These are phyloP conservation scores for Stemphylium lycopersici DNA, from an alignment of 2,329 filamentous ascomycete species.

Conservation along the genomic window DNA sequence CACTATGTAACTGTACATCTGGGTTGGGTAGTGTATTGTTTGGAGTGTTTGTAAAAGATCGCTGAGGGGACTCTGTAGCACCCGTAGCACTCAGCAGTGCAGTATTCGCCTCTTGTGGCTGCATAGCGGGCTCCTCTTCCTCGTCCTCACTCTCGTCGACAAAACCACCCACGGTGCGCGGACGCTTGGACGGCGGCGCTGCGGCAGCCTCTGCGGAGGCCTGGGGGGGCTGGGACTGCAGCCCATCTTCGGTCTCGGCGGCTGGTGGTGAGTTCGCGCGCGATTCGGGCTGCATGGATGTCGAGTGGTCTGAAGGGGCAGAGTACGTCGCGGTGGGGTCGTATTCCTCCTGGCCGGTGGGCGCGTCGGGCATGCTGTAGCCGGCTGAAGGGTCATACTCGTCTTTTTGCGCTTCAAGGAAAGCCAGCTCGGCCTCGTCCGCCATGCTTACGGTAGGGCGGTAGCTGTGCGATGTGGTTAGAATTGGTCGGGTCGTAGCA, in stretches of 20 bases:
- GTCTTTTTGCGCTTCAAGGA: conserved; percentile 56
- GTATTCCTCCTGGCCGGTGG: conserved; percentile 50
- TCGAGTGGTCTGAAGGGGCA: conserved; percentile 33
- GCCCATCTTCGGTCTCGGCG: conserved; percentile 27
- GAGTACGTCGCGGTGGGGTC: conserved; percentile 43
- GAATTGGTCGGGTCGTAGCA: conserved; percentile 7
- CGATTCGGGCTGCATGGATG: conserved; percentile 36
- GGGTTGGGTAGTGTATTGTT: conserved; percentile 60
- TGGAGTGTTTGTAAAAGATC: conserved; percentile 62
- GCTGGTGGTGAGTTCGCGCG: conserved; percentile 35
- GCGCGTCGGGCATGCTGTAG: conserved; percentile 53
- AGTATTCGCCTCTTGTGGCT: conserved; percentile 55
- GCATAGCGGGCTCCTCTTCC: conserved; percentile 56
- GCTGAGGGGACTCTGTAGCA: conserved; percentile 58
- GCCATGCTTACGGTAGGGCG: conserved; percentile 50
- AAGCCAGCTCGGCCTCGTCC: conserved; percentile 60
- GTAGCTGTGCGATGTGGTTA: conserved; percentile 17
- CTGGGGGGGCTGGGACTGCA: conserved; percentile 30
- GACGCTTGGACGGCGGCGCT: conserved; percentile 48
- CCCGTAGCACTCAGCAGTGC: conserved; percentile 56
- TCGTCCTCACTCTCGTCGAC: conserved; percentile 68
- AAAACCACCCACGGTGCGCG: conserved; percentile 65
- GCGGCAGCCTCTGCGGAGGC: conserved; percentile 35
- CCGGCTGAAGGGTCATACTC: conserved; percentile 50
- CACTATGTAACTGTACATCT: conserved; percentile 67